Evolutionary conservation across 2,329 filamentous ascomycete species (phyloP).

Genomic region (Aspergillus caelatus): DNA sequence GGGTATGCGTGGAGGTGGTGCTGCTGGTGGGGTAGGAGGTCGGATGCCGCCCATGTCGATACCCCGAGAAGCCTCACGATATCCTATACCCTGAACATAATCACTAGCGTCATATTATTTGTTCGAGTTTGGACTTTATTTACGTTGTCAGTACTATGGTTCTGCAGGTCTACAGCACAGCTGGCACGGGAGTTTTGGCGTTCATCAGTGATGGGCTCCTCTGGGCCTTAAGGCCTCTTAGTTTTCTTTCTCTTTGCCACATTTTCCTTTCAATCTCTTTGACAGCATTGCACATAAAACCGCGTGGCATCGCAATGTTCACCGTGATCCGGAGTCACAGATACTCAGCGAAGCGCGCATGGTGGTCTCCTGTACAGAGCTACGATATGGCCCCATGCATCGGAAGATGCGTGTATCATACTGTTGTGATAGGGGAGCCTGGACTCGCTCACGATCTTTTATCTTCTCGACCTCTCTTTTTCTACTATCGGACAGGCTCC

Average conservation of each 20-base stretch:
- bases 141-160: background rate
- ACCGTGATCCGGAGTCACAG: background rate
- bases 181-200: slow-evolving; percentile 6
- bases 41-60: slow-evolving; percentile 31
- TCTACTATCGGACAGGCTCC: background rate
- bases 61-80: slow-evolving; percentile 24
- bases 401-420: background rate
- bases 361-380: slow-evolving; percentile 4
- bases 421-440: background rate
- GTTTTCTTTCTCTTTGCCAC: background rate
- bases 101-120: background rate
- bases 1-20: slow-evolving; percentile 25
- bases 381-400: background rate
- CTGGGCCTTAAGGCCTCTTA: background rate
- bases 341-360: background rate
- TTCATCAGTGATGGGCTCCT: background rate
- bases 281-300: background rate
- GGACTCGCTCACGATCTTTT: background rate
- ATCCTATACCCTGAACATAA: slow-evolving; percentile 27
- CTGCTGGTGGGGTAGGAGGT: slow-evolving; percentile 21
- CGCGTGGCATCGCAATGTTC: background rate
- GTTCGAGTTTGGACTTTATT: background rate
- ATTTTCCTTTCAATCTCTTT: background rate
- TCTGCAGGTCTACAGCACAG: background rate
- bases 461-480: background rate